Evolutionary conservation across 2,329 filamentous ascomycete genomes (phyloP), one percentile per base, ranked within the genome.

Genomic region (Diaporthe caulivora): DNA sequence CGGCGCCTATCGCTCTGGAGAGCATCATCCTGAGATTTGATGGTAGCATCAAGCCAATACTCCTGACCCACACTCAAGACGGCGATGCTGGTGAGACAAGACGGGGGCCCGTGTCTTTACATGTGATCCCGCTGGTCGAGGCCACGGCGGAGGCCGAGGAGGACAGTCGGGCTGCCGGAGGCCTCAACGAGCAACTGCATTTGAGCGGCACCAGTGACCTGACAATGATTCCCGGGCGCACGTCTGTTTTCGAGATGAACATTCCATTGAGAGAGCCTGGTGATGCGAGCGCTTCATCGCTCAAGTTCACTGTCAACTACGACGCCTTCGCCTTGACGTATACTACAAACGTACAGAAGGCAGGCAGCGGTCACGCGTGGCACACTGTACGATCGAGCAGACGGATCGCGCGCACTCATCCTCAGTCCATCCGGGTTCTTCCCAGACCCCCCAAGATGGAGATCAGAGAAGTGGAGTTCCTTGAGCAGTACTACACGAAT

Each of bases 381-480:
- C 88, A 87, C 73, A 81, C 83, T 9, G 81, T 82, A 3, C 82
- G 83, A 18, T 80, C 81, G 0, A 86, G 82, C 69, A 87, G 86
- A 73, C 85, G 83, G 37, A 81, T 89, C 26, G 82, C 86, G 37
- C 86, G 90, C 11, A 77, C 82, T 15, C 85, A 88, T 60, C 83
- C 89, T 11, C 86, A 89, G 44, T 84, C 85, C 2, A 89, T 97
- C 72, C 92, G 90, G 72, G 91, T 99, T 31, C 87, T 95, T 70
- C 96, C 97, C 1, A 94, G 97, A 76, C 97, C 96, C 37, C 97
- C 97, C 0, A 98, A 98, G 82, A 91, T 99, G 85, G 92, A 94
- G 77, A 90, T 99, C 58, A 88, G 85, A 34, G 84, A 94, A 13
- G 85, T 89, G 2, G 88, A 90, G 53, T 82, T 92, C 10, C 86